Evolutionary conservation across 2,329 filamentous ascomycete species (phyloP), one percentile per base, ranked within the genome.

Genomic region (Dothidotthia symphoricarpi): DNA sequence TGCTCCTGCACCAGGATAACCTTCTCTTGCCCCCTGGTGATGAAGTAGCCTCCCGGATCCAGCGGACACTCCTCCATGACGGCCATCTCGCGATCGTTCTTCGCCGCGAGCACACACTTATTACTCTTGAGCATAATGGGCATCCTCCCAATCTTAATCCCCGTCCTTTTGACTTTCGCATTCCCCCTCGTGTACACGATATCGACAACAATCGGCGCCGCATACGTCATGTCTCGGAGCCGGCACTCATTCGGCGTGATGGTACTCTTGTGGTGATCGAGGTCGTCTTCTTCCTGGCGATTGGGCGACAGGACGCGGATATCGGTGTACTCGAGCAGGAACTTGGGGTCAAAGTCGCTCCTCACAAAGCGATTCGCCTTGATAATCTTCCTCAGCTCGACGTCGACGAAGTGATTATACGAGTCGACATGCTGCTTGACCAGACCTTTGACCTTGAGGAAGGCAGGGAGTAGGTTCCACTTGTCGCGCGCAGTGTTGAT

Each of bases 351-450:
- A 30, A 93, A 86, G 73, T 97, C 91, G 68, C 90, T 95, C 52
- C 86, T 82, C 48, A 98, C 86, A 27, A 82, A 85, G 32, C 85
- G 83, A 65, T 96, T 97, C 34, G 91, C 87, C 63, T 88, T 83
- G 51, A 98, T 85, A 55, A 98, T 98, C 58, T 96, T 90, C 71
- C 95, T 95, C 66, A 98, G 83, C 64, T 97, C 90, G 39, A 94
- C 86, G 55, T 98, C 88, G 52, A 96, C 86, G 57, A 98, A 97
- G 71, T 93, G 95, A 71, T 98, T 96, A 76, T 94, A 98, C 16
- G 93, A 97, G 72, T 98, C 94, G 62, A 95, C 91, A 67, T 96
- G 90, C 74, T 97, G 91, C 69, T 96, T 96, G 36, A 96, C 90
- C 40, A 96, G 75, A 40, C 90, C 90, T 70, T 98, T 98, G 58